Percentiles rank a stretch among this genome's conserved stretches.
phyloP scores from a whole-genome alignment of 306 rosid genomes.

The Trichosanthes truncata region DNA sequence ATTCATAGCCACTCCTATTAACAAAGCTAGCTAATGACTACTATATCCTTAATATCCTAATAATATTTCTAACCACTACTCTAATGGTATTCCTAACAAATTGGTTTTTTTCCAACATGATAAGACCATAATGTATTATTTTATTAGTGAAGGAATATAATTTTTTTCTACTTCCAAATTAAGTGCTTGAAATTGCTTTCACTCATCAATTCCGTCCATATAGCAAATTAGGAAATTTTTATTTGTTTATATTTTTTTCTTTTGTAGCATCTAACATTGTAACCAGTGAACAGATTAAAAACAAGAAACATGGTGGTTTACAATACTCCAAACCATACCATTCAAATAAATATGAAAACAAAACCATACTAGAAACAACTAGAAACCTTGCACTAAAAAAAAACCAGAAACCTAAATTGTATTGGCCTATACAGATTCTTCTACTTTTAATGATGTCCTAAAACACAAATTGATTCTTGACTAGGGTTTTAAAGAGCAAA shows the following conservation, averaged over 20 bases:
- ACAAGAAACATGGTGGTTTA: neutral
- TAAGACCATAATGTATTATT: neutral
- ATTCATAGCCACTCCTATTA: neutral
- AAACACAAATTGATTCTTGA: neutral
- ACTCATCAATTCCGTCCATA: neutral
- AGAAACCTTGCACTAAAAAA: neutral
- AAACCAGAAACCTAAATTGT: neutral
- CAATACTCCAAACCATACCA: neutral
- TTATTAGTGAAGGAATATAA: neutral
- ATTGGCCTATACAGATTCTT: neutral
- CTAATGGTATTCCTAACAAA: neutral
- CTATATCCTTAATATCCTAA: neutral
- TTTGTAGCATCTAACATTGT: neutral
- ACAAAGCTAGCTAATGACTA: neutral
- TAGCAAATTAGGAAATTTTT: neutral
- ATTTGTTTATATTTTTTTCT: neutral
- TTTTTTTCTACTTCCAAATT: neutral
- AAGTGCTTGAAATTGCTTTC: neutral
- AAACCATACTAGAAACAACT: neutral
- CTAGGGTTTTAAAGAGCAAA: neutral
- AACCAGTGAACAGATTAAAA: neutral
- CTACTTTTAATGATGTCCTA: neutral
- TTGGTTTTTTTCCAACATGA: neutral
- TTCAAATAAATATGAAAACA: neutral
- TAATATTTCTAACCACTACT: neutral